Conservation (phyloP, 208 protist species). For the Jaenimonas drosophilae region DNA sequence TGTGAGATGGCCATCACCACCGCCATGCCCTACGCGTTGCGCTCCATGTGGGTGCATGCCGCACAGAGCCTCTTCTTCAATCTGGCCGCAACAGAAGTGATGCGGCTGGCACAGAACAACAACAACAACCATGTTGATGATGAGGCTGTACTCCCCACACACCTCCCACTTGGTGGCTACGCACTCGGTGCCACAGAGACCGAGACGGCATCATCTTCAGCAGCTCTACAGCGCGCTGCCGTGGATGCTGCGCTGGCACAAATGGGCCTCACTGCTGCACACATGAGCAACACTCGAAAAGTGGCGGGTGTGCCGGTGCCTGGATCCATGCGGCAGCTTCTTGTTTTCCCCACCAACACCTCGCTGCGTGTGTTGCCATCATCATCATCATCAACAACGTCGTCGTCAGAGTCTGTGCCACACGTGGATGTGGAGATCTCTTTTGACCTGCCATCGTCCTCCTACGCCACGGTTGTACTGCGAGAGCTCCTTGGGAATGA, state of each 20-base stretch:
- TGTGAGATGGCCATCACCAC: slow-evolving; percentile 56
- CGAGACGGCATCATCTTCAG: no score
- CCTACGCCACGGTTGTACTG: slow-evolving; percentile 77
- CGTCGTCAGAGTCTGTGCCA: neutral
- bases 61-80: slow-evolving; percentile 82
- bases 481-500: slow-evolving; percentile 57
- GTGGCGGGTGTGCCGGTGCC: slow-evolving; percentile 64
- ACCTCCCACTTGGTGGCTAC: slow-evolving; percentile 19
- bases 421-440: slow-evolving; percentile 14
- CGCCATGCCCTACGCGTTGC: slow-evolving; percentile 37
- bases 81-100: slow-evolving; percentile 12
- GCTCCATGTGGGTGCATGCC: slow-evolving; percentile 66
- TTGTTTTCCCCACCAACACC: slow-evolving; percentile 20
- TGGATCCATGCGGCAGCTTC: slow-evolving; percentile 27
- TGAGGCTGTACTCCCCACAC: neutral
- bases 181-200: no score
- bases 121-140: neutral
- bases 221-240: slow-evolving; percentile 9
- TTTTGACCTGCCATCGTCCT: slow-evolving; percentile 64
- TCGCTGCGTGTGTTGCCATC: neutral
- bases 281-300: no score
- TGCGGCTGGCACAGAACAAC: slow-evolving; percentile 4
- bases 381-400: slow-evolving; percentile 5
- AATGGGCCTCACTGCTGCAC: slow-evolving; percentile 4
- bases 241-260: slow-evolving; percentile 9